Evolutionary conservation across 345 rosid genomes (phyloP).

Genomic region (Turritis glabra): DNA sequence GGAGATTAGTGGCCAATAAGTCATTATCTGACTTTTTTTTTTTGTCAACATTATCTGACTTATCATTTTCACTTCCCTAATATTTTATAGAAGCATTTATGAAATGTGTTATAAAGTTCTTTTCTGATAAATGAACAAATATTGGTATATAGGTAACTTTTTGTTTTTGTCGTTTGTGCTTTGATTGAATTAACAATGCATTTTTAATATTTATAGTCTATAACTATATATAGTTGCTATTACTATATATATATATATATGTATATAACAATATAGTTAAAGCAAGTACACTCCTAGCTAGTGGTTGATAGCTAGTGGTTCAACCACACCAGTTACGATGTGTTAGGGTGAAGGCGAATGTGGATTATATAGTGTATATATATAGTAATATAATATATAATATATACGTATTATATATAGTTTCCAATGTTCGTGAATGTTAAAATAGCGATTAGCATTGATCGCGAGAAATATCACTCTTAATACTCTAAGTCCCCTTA

Average conservation of each 20-base stretch:
- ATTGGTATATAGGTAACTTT: conserved; percentile 9
- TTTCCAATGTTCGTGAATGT: no score
- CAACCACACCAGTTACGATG: background rate
- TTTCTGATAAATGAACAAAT: background rate
- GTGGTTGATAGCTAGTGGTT: no score
- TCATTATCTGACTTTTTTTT: conserved; percentile 25
- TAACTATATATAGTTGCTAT: background rate
- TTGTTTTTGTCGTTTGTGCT: conserved; percentile 18
- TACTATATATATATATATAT: background rate
- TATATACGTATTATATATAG: no score
- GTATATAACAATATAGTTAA: background rate
- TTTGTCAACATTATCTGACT: no score
- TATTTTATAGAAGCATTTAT: background rate
- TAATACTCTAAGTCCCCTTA: no score
- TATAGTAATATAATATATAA: no score
- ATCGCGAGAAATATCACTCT: no score
- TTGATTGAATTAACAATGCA: background rate
- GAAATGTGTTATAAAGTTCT: conserved; percentile 14
- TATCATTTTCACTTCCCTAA: no score
- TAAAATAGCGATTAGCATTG: no score
- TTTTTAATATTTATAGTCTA: background rate
- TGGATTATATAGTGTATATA: no score
- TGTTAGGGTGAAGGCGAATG: no score
- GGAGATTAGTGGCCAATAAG: conserved; percentile 32
- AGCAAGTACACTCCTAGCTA: conserved; percentile 23